Evolutionary conservation across 2,329 filamentous ascomycete genomes (phyloP).

Genomic region (Bipolaris gigantea): DNA sequence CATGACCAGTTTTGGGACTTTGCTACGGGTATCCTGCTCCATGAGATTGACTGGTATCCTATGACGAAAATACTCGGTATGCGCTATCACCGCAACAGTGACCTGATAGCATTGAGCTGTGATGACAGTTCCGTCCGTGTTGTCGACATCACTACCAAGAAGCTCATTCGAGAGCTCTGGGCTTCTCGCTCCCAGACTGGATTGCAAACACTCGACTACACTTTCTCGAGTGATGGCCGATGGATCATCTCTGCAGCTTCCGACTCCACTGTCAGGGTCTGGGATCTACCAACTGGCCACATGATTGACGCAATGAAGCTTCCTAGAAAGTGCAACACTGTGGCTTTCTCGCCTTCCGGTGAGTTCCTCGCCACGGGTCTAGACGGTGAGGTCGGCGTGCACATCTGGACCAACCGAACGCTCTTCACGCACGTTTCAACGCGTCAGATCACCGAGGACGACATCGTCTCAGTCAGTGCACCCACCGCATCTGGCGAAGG

Average conservation of each 20-base stretch:
- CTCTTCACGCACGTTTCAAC: slow-evolving; percentile 89
- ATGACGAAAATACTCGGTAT: slow-evolving; percentile 76
- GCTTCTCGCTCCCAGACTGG: slow-evolving; percentile 54
- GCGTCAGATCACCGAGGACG: slow-evolving; percentile 76
- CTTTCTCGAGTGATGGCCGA: slow-evolving; percentile 86
- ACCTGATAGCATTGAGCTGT: slow-evolving; percentile 85
- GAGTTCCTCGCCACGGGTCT: slow-evolving; percentile 93
- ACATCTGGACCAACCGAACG: slow-evolving; percentile 92
- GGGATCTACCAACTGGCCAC: slow-evolving; percentile 95
- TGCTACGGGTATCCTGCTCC: slow-evolving; percentile 72
- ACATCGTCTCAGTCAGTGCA: slow-evolving; percentile 65
- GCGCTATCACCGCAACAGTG: slow-evolving; percentile 79
- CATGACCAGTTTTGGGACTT: slow-evolving; percentile 82
- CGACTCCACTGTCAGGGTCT: slow-evolving; percentile 79
- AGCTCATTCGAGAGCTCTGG: slow-evolving; percentile 91
- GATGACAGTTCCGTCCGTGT: slow-evolving; percentile 86
- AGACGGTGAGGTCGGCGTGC: slow-evolving; percentile 80
- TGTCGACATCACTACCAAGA: slow-evolving; percentile 86
- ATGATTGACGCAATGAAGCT: slow-evolving; percentile 89
- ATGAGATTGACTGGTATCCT: slow-evolving; percentile 81
- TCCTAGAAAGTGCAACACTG: slow-evolving; percentile 74
- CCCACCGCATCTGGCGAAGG: slow-evolving; percentile 84
- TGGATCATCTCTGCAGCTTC: slow-evolving; percentile 90
- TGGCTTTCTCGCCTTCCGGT: slow-evolving; percentile 86
- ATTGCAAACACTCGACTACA: slow-evolving; percentile 46